Conservation (phyloP, 306 rosid genomes). For the Senna siamea region DNA sequence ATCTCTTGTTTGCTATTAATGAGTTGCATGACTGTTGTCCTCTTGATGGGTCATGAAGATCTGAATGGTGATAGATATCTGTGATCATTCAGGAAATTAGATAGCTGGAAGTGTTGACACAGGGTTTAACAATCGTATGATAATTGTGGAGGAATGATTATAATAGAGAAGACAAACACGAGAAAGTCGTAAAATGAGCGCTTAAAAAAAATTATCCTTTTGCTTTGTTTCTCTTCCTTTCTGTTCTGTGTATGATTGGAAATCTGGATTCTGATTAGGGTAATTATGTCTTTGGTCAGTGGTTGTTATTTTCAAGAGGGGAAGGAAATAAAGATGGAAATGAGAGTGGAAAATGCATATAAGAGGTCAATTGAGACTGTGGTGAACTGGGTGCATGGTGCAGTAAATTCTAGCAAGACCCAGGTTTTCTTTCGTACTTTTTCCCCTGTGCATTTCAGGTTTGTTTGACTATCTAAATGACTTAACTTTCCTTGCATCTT, state of each 20-base stretch:
- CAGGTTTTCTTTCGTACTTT: conserved; percentile 80
- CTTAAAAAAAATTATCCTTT: too few species aligned
- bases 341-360: conserved; percentile 79
- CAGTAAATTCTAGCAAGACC: conserved; percentile 62
- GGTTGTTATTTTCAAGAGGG: conserved; percentile 93
- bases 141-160: too few species aligned
- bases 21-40: not conserved
- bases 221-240: too few species aligned
- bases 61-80: too few species aligned
- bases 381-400: conserved; percentile 61
- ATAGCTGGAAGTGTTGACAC: too few species aligned
- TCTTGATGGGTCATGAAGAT: not conserved
- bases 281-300: conserved; percentile 43
- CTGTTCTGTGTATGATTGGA: too few species aligned
- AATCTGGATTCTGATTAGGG: too few species aligned
- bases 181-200: too few species aligned
- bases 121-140: too few species aligned
- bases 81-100: too few species aligned
- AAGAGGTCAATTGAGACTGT: conserved; percentile 64
- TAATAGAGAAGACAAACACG: too few species aligned
- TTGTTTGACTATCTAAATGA: conserved; percentile 22
- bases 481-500: not conserved
- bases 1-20: not conserved
- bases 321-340: conserved; percentile 57
- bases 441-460: conserved; percentile 96